Base-by-base conservation (phyloP, 306 rosid genomes). In the Sechiopsis laciniata region DNA sequence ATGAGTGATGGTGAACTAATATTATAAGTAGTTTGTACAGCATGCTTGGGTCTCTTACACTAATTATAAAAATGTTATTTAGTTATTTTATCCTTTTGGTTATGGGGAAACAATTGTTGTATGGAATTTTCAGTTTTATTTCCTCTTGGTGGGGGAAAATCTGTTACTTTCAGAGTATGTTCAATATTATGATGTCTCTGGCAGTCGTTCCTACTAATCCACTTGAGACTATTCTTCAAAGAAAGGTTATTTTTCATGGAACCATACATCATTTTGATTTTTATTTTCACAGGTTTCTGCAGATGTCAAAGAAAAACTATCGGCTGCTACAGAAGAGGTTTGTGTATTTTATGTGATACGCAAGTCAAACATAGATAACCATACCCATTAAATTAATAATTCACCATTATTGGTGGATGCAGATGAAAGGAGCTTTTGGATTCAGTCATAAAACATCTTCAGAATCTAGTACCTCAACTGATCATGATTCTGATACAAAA, bases 241-340 rank as follows among this genome's bases (percentile, higher is more conserved):
- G 45, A 15, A 16, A 16, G 3, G 19, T 16, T 70, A 26, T 56
- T 24, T 24, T 73, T 55, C 15, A 12, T 54, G 53, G 51, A 72
- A 55, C 52, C 26, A 55, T n/a, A 5, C 72, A 42, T 14, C 72
- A 20, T 65, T 13, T 51, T 50, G 45, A 26, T 53, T 24, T 53
- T 54, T 8, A 53, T 52, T 16, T 53, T 71, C 53, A 20, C 79
- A 90, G 97, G 99, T 86, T 78, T 94, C 99, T 60, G 63, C 83
- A 75, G 84, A 86, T 80, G 88, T 88, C 73, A 94, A 86, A 80
- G 96, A 90, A 86, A 94, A 91, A 86, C 77, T 94, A 72, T 84
- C 96, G 11, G 88, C 88, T 82, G 92, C 99, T 78, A 80, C 90
- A 37, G 99, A 84, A 75, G 97, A 94, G 95, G 98, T 88, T 10